These are phyloP conservation scores for Apiotrichum veenhuisii DNA, from an alignment of 1,284 basidiomycete genomes.

Conservation along the genomic window DNA sequence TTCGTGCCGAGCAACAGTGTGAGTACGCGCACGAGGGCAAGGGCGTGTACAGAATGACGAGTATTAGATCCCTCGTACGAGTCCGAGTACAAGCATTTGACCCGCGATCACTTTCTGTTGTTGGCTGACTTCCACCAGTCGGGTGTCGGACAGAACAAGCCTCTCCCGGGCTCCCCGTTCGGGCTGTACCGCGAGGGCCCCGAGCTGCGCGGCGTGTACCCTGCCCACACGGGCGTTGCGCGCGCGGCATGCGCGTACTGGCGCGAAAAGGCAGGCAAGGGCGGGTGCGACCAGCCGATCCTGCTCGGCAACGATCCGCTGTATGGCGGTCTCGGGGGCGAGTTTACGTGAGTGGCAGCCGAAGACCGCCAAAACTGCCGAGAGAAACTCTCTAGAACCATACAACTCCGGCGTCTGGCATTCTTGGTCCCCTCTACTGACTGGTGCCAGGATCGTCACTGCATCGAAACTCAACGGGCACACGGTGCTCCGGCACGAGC, in stretches of 20 bases:
- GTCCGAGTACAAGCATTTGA: too few species aligned
- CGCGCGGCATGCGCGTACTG: slow-evolving; percentile 61
- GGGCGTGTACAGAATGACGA: background rate
- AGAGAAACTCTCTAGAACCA: too few species aligned
- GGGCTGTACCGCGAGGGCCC: slow-evolving; percentile 74
- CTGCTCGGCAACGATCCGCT: slow-evolving; percentile 73
- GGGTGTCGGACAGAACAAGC: slow-evolving; percentile 65
- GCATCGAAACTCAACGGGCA: slow-evolving; percentile 73
- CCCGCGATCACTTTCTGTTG: too few species aligned
- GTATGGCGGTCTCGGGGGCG: slow-evolving; percentile 77
- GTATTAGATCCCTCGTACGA: too few species aligned
- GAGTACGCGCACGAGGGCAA: too few species aligned
- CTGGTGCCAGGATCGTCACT: slow-evolving; percentile 74
- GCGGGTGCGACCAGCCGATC: slow-evolving; percentile 72
- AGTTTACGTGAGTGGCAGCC: slow-evolving; percentile 73
- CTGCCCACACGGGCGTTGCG: slow-evolving; percentile 63
- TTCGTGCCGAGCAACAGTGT: slow-evolving; percentile 65
- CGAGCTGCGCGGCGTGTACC: slow-evolving; percentile 73
- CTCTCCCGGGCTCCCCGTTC: slow-evolving; percentile 67
- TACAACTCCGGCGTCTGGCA: too few species aligned
- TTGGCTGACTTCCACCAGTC: slow-evolving; percentile 53
- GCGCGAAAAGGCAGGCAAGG: slow-evolving; percentile 20
- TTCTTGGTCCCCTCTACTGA: too few species aligned
- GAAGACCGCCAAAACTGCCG: too few species aligned
- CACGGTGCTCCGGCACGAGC: slow-evolving; percentile 73